phyloP scores from a whole-genome alignment of 805 yeast genomes.

The Sungouiozyma intestinalis region DNA sequence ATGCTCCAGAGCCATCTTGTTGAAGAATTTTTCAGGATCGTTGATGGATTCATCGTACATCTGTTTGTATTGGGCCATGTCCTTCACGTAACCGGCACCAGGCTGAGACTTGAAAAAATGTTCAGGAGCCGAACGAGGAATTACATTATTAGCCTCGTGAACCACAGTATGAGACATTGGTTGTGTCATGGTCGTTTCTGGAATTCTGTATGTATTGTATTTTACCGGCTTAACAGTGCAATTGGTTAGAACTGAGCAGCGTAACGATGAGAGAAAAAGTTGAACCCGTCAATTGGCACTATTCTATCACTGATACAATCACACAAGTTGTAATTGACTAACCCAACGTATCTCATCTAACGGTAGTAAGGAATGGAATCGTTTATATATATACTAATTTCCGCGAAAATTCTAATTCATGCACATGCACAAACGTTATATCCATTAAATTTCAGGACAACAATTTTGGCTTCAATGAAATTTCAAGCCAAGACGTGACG shows the following conservation, averaged over 20 bases:
- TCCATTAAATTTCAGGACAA: background rate
- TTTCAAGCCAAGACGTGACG: background rate
- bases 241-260: too few species aligned
- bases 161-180: constrained; percentile 28
- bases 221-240: too few species aligned
- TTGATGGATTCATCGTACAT: constrained; percentile 71
- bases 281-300: too few species aligned
- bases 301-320: too few species aligned
- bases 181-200: constrained; percentile 4
- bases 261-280: too few species aligned
- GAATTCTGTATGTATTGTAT: constrained; percentile 1
- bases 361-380: too few species aligned
- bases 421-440: background rate
- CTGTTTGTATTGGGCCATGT: constrained; percentile 57
- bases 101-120: constrained; percentile 34
- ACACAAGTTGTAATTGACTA: too few species aligned
- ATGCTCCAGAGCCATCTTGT: constrained; percentile 61
- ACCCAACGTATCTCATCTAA: too few species aligned
- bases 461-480: too few species aligned
- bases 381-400: background rate
- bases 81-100: constrained; percentile 38
- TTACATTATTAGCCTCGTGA: constrained; percentile 32
- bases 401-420: background rate
- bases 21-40: constrained; percentile 77
- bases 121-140: constrained; percentile 28